Percentiles rank a stretch among this genome's conserved stretches.
Evolutionary conservation across 169 alveolate species (phyloP).

Genomic region (Babesia caballi): DNA sequence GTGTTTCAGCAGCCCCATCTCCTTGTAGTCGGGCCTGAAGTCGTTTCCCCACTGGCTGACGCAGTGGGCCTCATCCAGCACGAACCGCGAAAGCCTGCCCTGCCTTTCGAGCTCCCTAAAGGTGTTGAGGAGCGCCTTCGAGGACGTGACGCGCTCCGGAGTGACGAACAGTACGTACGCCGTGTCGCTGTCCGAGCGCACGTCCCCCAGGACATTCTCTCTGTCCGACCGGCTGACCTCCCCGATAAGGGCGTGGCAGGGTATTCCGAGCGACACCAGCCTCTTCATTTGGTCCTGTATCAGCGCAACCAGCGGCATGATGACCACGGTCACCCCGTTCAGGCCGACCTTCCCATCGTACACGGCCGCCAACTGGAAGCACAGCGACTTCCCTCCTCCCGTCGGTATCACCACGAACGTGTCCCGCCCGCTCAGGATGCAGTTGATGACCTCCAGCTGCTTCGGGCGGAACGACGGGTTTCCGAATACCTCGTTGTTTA

Average conservation of each 20-base stretch:
- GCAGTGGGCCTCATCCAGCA: slow-evolving; percentile 99
- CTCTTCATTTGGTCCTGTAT: slow-evolving; percentile 90
- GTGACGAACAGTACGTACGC: slow-evolving; percentile 83
- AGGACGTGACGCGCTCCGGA: slow-evolving; percentile 90
- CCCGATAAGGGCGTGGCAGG: slow-evolving; percentile 53
- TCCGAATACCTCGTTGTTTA: slow-evolving; percentile 65
- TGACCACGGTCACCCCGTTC: slow-evolving; percentile 86
- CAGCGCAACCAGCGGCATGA: slow-evolving; percentile 89
- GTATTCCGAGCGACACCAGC: slow-evolving; percentile 41
- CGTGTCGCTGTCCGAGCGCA: not conserved
- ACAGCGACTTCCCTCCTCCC: slow-evolving; percentile 95
- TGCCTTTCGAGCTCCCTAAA: slow-evolving; percentile 76
- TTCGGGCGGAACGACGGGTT: slow-evolving; percentile 80
- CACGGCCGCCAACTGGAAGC: slow-evolving; percentile 92
- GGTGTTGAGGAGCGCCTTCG: slow-evolving; percentile 74
- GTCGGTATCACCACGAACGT: slow-evolving; percentile 97
- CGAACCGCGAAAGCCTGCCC: slow-evolving; percentile 87
- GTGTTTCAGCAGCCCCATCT: slow-evolving; percentile 79
- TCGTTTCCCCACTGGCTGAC: slow-evolving; percentile 99
- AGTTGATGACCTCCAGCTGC: slow-evolving; percentile 91
- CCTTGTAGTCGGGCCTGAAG: slow-evolving; percentile 93
- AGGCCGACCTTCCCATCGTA: slow-evolving; percentile 62
- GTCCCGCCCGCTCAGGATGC: slow-evolving; percentile 86
- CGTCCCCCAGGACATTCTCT: slow-evolving; percentile 25
- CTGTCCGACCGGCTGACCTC: slow-evolving; percentile 41